These are phyloP conservation scores for Backusella liffmaniae DNA, from an alignment of 192 early-diverging fungal genomes.

Conservation along the genomic window DNA sequence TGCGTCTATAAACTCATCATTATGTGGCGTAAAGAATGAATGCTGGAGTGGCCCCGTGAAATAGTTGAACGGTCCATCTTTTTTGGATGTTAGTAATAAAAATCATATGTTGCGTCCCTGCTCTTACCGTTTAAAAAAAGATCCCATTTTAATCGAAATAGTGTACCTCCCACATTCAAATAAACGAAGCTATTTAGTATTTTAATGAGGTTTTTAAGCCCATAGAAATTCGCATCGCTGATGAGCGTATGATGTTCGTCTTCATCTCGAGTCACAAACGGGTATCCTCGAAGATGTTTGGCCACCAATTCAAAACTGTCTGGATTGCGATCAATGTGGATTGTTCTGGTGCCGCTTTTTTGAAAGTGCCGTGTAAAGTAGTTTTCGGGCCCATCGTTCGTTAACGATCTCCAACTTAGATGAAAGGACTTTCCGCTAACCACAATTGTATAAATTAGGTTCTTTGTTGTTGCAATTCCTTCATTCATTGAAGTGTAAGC, in stretches of 20 bases:
- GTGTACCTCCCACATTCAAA: background rate
- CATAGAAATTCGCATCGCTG: constrained; percentile 42
- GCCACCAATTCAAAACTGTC: constrained; percentile 44
- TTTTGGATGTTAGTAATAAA: background rate
- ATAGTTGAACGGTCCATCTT: constrained; percentile 8
- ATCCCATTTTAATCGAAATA: background rate
- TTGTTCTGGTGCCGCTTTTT: background rate
- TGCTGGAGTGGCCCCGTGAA: constrained; percentile 15
- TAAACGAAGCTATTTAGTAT: background rate
- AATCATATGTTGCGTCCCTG: background rate
- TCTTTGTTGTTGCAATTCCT: background rate
- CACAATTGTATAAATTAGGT: background rate
- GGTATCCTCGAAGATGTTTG: constrained; percentile 48
- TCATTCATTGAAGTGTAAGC: background rate
- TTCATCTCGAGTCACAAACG: constrained; percentile 35
- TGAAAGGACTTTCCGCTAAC: background rate
- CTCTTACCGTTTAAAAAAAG: background rate
- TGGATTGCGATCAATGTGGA: constrained; percentile 43
- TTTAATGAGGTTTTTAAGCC: constrained; percentile 18
- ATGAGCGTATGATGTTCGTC: constrained; percentile 32
- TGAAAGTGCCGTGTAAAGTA: background rate
- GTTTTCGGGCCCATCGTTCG: background rate
- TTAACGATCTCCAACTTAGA: background rate
- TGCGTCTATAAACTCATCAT: background rate
- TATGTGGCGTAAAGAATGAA: background rate